These are phyloP conservation scores for Xerophyta viscosa DNA, from an alignment of 106 monocot species.

Conservation along the genomic window DNA sequence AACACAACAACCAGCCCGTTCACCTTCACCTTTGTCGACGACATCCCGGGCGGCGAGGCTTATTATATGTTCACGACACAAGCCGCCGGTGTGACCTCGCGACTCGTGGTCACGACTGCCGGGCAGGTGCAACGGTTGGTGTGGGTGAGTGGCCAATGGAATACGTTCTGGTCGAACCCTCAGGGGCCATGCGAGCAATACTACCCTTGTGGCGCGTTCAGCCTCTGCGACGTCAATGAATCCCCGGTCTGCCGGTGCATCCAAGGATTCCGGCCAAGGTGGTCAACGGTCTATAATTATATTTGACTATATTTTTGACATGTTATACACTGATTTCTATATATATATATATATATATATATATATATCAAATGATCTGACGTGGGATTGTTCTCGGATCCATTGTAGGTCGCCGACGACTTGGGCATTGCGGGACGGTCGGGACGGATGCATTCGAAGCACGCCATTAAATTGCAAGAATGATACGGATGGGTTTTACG, in stretches of 20 bases:
- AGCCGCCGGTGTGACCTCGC: background rate
- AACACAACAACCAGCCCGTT: conserved; percentile 4
- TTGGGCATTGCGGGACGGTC: no score
- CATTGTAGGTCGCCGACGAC: no score
- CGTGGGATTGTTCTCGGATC: no score
- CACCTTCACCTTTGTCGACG: conserved; percentile 1
- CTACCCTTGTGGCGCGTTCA: background rate
- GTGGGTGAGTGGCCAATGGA: background rate
- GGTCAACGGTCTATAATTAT: background rate
- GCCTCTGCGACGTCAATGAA: background rate
- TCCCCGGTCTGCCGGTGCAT: conserved; percentile 8
- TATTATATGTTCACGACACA: conserved; percentile 1
- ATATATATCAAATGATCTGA: no score
- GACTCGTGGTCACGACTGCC: background rate
- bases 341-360: no score
- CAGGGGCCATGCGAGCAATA: background rate
- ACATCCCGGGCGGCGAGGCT: conserved; percentile 6
- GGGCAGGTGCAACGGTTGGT: background rate
- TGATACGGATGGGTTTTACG: conserved; percentile 3
- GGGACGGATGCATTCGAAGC: background rate
- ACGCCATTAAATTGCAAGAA: conserved; percentile 1
- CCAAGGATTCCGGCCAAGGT: conserved; percentile 7
- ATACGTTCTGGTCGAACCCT: background rate
- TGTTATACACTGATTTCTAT: no score
- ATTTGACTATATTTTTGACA: no score